A percentile compares a stretch with the other conserved stretches of the same genome.
Evolutionary conservation across 2,329 filamentous ascomycete species (phyloP).

Genomic region (Cercospora sesami): DNA sequence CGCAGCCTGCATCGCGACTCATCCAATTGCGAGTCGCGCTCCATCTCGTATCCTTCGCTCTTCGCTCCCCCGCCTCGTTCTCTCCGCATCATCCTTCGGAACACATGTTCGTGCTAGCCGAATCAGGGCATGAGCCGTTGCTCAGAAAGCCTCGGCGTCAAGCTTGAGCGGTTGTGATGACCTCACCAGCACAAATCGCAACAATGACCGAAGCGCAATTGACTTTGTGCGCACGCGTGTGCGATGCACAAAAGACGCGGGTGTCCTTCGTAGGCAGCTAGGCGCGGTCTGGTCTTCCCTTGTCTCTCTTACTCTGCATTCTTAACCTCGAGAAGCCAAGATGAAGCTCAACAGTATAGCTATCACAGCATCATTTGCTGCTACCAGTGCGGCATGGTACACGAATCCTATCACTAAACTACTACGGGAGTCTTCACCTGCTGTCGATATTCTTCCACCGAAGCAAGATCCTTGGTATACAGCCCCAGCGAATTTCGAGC

Average conservation of each 20-base stretch:
- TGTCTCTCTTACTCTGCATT: neutral
- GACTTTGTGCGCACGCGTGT: neutral
- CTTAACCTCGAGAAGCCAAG: neutral
- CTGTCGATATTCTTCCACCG: slow-evolving; percentile 34
- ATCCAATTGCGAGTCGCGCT: neutral
- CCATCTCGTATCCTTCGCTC: slow-evolving; percentile 6
- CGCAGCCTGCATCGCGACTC: slow-evolving; percentile 8
- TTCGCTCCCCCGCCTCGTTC: slow-evolving; percentile 4
- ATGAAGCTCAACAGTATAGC: slow-evolving; percentile 17
- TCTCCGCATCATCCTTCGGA: slow-evolving; percentile 3
- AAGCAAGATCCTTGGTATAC: slow-evolving; percentile 43
- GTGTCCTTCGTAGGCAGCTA: neutral
- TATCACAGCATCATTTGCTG: slow-evolving; percentile 8
- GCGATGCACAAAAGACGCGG: neutral
- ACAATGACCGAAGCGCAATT: slow-evolving; percentile 2
- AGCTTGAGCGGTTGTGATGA: slow-evolving; percentile 6
- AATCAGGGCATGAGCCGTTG: slow-evolving; percentile 8
- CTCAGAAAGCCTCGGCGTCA: neutral
- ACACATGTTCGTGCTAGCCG: slow-evolving; percentile 3
- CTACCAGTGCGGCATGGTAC: slow-evolving; percentile 18
- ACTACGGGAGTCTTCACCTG: slow-evolving; percentile 15
- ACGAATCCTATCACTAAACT: slow-evolving; percentile 19
- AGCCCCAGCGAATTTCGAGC: slow-evolving; percentile 34
- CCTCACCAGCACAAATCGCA: slow-evolving; percentile 10
- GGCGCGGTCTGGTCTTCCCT: neutral